phyloP scores from a whole-genome alignment of 164 flowering plant genomes.

The Tinospora cordifolia region DNA sequence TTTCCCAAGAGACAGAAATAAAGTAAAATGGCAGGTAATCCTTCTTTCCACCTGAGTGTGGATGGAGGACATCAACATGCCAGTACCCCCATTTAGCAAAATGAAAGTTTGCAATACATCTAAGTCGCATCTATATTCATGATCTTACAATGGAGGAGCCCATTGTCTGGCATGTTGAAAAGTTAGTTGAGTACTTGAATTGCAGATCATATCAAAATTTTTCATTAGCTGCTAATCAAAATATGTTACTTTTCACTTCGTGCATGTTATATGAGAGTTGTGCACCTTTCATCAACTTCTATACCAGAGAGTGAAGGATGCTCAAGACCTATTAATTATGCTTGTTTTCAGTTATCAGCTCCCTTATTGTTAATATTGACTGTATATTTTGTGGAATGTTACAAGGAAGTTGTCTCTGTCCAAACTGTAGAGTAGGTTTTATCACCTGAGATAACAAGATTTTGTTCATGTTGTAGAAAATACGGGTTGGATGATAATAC shows the following conservation, averaged over 20 bases:
- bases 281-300: not conserved
- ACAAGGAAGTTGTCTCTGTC: not conserved
- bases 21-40: too few species aligned
- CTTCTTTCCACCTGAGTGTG: too few species aligned
- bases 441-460: not conserved
- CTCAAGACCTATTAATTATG: not conserved
- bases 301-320: not conserved
- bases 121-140: not conserved
- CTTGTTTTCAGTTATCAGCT: not conserved
- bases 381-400: not conserved
- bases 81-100: not conserved
- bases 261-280: too few species aligned
- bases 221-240: too few species aligned
- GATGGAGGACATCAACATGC: too few species aligned
- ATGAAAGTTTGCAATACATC: not conserved
- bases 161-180: not conserved
- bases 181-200: not conserved
- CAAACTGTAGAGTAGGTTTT: not conserved
- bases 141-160: not conserved
- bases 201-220: not conserved
- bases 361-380: not conserved
- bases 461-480: constrained; percentile 39
- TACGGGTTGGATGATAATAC: constrained; percentile 92
- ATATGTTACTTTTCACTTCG: too few species aligned
- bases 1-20: too few species aligned